Evolutionary conservation across 257 asterid species (phyloP).

Genomic region (Capsicum rhomboideum): DNA sequence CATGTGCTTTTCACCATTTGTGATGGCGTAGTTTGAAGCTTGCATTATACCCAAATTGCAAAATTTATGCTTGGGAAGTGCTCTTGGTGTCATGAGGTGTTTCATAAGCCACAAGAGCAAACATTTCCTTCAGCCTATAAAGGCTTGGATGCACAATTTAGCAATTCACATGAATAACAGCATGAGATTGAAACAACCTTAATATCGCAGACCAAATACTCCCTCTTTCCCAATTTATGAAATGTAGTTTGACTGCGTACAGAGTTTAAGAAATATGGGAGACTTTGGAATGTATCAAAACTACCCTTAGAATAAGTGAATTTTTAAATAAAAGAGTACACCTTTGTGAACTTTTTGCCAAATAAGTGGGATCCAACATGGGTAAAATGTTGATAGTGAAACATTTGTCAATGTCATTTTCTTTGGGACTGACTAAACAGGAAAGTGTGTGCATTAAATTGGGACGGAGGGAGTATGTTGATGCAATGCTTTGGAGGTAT

Average conservation of each 20-base stretch:
- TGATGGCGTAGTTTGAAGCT: neutral
- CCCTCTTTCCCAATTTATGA: no score
- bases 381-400: no score
- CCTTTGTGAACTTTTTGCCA: no score
- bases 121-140: neutral
- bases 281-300: no score
- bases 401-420: no score
- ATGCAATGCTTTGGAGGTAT: neutral
- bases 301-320: no score
- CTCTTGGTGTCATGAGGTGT: neutral
- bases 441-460: no score
- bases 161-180: neutral
- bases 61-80: neutral
- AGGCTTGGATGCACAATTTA: neutral
- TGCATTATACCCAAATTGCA: neutral
- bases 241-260: no score
- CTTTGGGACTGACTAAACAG: no score
- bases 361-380: no score
- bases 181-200: neutral
- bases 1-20: neutral
- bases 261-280: no score
- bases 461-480: neutral
- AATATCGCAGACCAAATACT: neutral
- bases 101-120: neutral
- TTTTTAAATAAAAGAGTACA: no score